Percentiles rank a stretch among this genome's conserved stretches.
These are phyloP conservation scores for Penicillium sp. DNA, from an alignment of 2,329 filamentous ascomycete species.

Conservation along the genomic window DNA sequence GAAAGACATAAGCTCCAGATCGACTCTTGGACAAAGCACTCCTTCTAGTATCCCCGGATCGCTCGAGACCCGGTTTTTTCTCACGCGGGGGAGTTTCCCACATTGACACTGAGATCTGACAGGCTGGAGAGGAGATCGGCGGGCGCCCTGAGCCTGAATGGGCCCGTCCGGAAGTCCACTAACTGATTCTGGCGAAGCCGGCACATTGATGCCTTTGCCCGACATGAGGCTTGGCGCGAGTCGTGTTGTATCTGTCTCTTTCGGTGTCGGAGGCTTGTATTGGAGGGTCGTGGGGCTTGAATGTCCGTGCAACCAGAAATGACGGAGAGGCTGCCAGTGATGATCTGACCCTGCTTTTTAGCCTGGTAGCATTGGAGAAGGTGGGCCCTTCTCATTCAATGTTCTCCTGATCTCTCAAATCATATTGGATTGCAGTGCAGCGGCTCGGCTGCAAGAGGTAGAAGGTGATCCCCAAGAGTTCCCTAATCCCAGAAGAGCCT, in stretches of 20 bases:
- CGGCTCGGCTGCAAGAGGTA: constrained; percentile 10
- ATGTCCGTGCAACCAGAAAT: background rate
- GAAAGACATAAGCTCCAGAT: background rate
- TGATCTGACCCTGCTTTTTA: background rate
- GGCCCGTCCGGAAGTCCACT: constrained; percentile 5
- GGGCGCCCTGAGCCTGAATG: constrained; percentile 6
- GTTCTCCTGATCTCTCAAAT: background rate
- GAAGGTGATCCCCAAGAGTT: constrained; percentile 7
- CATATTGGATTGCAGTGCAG: background rate
- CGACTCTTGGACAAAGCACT: background rate
- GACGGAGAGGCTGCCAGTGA: background rate
- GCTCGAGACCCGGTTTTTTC: constrained; percentile 6
- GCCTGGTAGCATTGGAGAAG: background rate
- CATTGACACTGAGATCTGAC: constrained; percentile 6
- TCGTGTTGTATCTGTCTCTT: background rate
- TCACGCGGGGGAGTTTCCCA: constrained; percentile 1
- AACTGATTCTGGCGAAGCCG: constrained; percentile 22
- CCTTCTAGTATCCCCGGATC: background rate
- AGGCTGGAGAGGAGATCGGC: constrained; percentile 16
- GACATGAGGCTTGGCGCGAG: background rate
- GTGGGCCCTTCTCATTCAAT: background rate
- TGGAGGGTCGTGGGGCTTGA: background rate
- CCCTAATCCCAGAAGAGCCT: constrained; percentile 8
- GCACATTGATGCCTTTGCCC: background rate
- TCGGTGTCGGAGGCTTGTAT: background rate